Percentiles rank a stretch among this genome's conserved stretches.
Conservation (phyloP, 1,284 basidiomycete genomes). For the Pseudozyma hubeiensis region DNA sequence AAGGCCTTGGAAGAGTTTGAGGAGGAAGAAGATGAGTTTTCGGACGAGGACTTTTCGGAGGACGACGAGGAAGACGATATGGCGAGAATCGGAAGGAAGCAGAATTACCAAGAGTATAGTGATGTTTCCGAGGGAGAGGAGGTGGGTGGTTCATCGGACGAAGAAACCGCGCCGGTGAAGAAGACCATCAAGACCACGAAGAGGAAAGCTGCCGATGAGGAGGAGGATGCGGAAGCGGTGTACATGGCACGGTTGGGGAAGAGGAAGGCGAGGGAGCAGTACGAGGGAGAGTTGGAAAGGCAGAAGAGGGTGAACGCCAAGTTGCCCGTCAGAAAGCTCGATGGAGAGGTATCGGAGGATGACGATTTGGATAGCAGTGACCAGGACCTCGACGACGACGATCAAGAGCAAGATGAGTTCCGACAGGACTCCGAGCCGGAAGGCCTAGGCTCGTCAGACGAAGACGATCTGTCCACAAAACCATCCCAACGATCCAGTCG, state of each 20-base stretch:
- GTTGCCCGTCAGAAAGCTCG: constrained; percentile 36
- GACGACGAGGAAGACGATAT: constrained; percentile 67
- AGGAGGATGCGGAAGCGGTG: constrained; percentile 50
- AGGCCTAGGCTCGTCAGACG: constrained; percentile 17
- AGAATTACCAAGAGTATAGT: constrained; percentile 46
- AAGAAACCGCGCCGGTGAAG: constrained; percentile 8
- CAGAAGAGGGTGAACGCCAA: constrained; percentile 40
- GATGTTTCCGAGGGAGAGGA: constrained; percentile 49
- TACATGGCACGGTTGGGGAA: constrained; percentile 47
- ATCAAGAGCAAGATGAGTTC: constrained; percentile 6
- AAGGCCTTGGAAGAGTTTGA: constrained; percentile 70
- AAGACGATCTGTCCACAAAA: constrained; percentile 10
- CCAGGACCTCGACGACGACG: constrained; percentile 13
- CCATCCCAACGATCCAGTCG: constrained; percentile 21
- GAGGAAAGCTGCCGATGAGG: background rate
- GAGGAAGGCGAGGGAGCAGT: constrained; percentile 39
- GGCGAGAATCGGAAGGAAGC: constrained; percentile 18
- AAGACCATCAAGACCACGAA: constrained; percentile 11
- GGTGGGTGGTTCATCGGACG: constrained; percentile 23
- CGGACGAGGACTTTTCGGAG: constrained; percentile 72
- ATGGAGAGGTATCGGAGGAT: constrained; percentile 4
- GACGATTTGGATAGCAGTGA: constrained; percentile 16
- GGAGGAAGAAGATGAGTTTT: constrained; percentile 30
- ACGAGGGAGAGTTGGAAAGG: constrained; percentile 27
- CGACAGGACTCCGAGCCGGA: constrained; percentile 26